Base-by-base conservation (phyloP, 2,329 filamentous ascomycete genomes). In the Diaporthe eres region DNA sequence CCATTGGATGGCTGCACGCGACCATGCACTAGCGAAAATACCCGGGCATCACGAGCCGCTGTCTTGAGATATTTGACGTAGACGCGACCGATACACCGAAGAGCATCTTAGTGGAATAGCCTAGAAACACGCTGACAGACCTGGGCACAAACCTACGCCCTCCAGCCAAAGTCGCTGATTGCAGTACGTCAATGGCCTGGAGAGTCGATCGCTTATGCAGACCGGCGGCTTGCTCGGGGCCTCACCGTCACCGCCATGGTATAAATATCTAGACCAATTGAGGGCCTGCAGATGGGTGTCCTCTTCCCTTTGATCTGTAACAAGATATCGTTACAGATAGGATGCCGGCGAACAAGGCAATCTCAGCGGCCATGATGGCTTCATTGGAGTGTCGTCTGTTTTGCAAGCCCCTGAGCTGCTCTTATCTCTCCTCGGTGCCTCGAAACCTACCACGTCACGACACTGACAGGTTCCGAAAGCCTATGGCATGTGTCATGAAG, bases 361-460 rank as follows among this genome's bases (percentile, higher is more conserved):
- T 44, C 63, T 51, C n/a, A 37, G 71, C 71, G 34, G 44, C 51
- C 51, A 72, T 53, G 28, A 53, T 61, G 44, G 44, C 57, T 72
- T 61, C 71, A 51, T 49, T 63, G 57, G 39, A 37, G 19, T 47
- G 22, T 51, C 4, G 7, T 34, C 44, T 15, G 22, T 25, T 47
- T 51, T 34, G 22, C 47, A 37, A 68, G 63, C 47, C 65, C 65
- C 65, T 53, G 47, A 53, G 47, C 34, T 68, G 47, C 28, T 53
- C 31, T 72, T 63, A 51, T 51, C 39, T 39, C 42, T 31, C 31
- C 44, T 47, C 19, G n/a, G 53, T 47, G 68, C 68, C 53, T 57
- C 51, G 68, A 71, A 71, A 71, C 68, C 53, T 68, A 68, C 47
- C 65, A 51, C 47, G 65, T 68, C 65, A 68, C 65, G 65, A 68